These are phyloP conservation scores for Salix udensis DNA, from an alignment of 345 rosid species.

Conservation along the genomic window DNA sequence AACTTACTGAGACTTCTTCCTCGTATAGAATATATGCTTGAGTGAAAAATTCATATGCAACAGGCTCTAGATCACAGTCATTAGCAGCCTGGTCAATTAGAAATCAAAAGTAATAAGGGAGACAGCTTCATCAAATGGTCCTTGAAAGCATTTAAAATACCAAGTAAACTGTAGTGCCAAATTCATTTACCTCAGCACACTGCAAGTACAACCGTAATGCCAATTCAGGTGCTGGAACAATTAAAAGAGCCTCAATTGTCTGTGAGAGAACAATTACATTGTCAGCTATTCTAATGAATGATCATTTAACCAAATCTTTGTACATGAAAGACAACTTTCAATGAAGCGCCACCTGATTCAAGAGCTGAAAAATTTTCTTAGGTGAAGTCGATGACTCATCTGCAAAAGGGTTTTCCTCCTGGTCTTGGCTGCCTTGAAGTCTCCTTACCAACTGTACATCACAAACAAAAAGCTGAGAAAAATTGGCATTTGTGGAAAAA, in stretches of 20 bases:
- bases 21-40: slow-evolving; percentile 98
- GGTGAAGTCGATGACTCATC: slow-evolving; percentile 70
- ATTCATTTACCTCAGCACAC: slow-evolving; percentile 83
- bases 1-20: slow-evolving; percentile 95
- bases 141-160: slow-evolving; percentile 1
- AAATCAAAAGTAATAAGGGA: neutral
- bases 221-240: slow-evolving; percentile 81
- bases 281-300: neutral
- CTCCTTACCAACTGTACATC: slow-evolving; percentile 65
- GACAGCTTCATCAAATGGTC: slow-evolving; percentile 1
- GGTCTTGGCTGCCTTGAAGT: slow-evolving; percentile 51
- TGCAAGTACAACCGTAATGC: slow-evolving; percentile 82
- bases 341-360: slow-evolving; percentile 58
- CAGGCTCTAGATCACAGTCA: slow-evolving; percentile 89
- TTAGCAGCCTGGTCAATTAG: slow-evolving; percentile 70
- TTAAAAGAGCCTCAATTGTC: slow-evolving; percentile 75
- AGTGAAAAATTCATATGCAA: slow-evolving; percentile 96
- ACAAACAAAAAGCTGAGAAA: slow-evolving; percentile 2
- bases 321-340: neutral
- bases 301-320: neutral
- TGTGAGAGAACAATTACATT: slow-evolving; percentile 25
- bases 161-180: neutral
- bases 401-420: slow-evolving; percentile 94
- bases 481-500: neutral
- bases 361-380: slow-evolving; percentile 83